A percentile compares a stretch with the other conserved stretches of the same genome.
These are phyloP conservation scores for Nicotiana paniculata DNA, from an alignment of 257 asterid genomes.

Conservation along the genomic window DNA sequence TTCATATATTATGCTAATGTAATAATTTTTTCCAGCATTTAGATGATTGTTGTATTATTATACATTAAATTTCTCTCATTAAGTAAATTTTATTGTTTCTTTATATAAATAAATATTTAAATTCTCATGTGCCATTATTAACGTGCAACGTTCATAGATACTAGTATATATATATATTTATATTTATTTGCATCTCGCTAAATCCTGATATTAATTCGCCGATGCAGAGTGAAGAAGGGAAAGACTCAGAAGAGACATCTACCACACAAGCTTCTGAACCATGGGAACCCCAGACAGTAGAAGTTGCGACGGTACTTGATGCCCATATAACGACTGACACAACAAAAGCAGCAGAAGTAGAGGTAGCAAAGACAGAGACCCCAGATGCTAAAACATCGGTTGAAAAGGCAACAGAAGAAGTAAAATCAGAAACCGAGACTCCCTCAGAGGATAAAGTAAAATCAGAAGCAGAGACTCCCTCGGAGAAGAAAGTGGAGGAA, in stretches of 20 bases:
- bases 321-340: constrained; percentile 8
- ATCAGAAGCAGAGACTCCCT: background rate
- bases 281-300: constrained; percentile 6
- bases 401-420: constrained; percentile 8
- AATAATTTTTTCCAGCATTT: no score
- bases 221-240: background rate
- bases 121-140: no score
- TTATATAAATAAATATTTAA: no score
- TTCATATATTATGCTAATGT: no score
- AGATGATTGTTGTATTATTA: no score
- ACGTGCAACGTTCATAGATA: no score
- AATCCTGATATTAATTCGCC: background rate
- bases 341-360: background rate
- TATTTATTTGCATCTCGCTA: no score
- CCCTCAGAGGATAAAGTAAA: background rate
- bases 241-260: background rate
- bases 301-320: background rate
- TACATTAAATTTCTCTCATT: no score
- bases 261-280: constrained; percentile 1
- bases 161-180: no score
- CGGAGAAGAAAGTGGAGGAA: background rate
- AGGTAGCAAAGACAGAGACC: background rate
- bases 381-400: background rate
- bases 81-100: no score
- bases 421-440: background rate